phyloP scores from a whole-genome alignment of 352 stramenopile species.

The Pythium myriotylum region DNA sequence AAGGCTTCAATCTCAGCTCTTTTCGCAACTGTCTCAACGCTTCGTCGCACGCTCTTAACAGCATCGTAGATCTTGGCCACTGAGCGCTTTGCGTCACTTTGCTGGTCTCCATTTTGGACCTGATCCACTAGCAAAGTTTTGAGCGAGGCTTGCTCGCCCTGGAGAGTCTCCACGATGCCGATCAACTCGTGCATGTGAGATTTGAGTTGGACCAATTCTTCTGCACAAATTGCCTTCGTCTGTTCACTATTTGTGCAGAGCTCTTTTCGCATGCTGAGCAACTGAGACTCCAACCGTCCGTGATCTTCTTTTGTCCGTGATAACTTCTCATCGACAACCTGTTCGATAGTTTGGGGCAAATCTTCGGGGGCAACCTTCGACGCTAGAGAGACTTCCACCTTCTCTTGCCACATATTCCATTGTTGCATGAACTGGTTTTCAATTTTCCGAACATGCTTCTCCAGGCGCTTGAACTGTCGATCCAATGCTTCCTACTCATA shows the following conservation, averaged over 20 bases:
- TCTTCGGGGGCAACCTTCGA: constrained; percentile 13
- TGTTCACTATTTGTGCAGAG: not conserved
- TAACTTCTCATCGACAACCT: not conserved
- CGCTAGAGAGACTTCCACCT: not conserved
- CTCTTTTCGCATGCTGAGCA: not conserved
- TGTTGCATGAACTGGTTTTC: constrained; percentile 9
- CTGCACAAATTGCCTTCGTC: not conserved
- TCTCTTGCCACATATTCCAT: constrained; percentile 6
- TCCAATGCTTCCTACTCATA: constrained; percentile 6
- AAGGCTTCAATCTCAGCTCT: constrained; percentile 35
- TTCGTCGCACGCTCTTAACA: constrained; percentile 20
- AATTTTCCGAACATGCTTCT: constrained; percentile 9
- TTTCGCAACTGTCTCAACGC: constrained; percentile 27
- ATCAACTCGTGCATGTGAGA: constrained; percentile 27
- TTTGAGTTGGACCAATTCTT: constrained; percentile 16
- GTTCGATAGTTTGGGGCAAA: not conserved
- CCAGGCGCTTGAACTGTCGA: constrained; percentile 17
- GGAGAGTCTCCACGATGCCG: constrained; percentile 25
- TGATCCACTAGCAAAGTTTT: constrained; percentile 6
- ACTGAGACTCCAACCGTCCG: not conserved
- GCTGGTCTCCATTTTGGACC: not conserved
- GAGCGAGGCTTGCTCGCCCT: constrained; percentile 21
- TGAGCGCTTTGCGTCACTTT: constrained; percentile 11
- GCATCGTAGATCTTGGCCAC: constrained; percentile 23
- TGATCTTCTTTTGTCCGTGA: not conserved